Conservation (phyloP, 495 filamentous ascomycete species). For the Aspergillus panamensis region DNA sequence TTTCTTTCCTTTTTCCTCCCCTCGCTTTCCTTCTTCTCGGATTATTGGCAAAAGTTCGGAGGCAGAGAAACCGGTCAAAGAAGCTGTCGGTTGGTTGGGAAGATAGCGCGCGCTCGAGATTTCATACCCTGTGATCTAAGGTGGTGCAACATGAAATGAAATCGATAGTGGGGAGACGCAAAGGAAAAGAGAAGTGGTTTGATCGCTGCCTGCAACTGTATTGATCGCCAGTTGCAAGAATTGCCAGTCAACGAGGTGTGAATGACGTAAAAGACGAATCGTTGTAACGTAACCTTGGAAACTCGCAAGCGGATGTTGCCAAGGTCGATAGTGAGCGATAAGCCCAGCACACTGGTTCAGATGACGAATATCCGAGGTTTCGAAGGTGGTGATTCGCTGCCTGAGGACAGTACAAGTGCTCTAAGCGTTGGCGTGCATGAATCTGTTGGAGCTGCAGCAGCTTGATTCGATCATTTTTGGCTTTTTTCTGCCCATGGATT, state of each 20-base stretch:
- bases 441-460: too few relatives aligned
- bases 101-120: neutral
- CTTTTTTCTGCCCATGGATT: too few relatives aligned
- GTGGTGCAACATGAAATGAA: constrained; percentile 14
- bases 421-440: too few relatives aligned
- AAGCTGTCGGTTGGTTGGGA: constrained; percentile 5
- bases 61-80: neutral
- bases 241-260: neutral
- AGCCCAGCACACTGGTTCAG: neutral
- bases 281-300: constrained; percentile 8
- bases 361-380: too few relatives aligned
- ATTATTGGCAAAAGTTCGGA: constrained; percentile 17
- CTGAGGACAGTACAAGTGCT: too few relatives aligned
- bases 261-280: constrained; percentile 19
- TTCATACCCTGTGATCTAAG: neutral
- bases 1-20: constrained; percentile 4
- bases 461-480: too few relatives aligned
- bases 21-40: neutral
- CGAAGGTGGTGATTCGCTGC: too few relatives aligned
- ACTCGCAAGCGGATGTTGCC: constrained; percentile 17
- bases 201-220: neutral
- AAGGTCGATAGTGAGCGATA: neutral
- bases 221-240: neutral
- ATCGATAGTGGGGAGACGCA: constrained; percentile 2
- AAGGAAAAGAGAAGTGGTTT: neutral